Evolutionary conservation across 352 stramenopile species (phyloP).

Genomic region (Lagenidium giganteum): DNA sequence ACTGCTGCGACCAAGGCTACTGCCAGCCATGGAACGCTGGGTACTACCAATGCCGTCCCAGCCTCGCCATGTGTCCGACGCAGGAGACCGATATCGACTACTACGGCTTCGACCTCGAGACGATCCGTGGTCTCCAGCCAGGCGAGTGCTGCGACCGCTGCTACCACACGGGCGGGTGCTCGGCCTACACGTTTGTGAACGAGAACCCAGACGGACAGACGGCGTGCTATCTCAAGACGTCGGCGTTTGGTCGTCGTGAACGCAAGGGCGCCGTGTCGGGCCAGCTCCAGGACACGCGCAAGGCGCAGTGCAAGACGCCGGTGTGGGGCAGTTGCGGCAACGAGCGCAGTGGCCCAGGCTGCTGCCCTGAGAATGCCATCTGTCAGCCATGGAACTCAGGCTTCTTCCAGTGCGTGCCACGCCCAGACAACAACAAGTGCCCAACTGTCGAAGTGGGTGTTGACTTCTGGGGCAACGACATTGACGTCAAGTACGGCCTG

Average conservation of each 20-base stretch:
- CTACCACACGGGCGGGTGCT: conserved; percentile 22
- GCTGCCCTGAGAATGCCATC: conserved; percentile 33
- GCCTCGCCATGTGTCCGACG: conserved; percentile 22
- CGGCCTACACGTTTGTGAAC: conserved; percentile 58
- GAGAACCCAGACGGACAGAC: conserved; percentile 41
- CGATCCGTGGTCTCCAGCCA: conserved; percentile 29
- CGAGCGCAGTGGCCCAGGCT: conserved; percentile 21
- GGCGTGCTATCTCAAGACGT: conserved; percentile 49
- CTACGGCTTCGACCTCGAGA: conserved; percentile 40
- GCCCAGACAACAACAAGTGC: conserved; percentile 28
- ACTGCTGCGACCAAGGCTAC: conserved; percentile 32
- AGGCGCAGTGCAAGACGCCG: conserved; percentile 19
- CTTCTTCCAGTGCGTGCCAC: conserved; percentile 51
- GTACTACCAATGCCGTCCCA: conserved; percentile 54
- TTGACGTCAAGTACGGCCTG: conserved; percentile 32
- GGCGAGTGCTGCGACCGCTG: conserved; percentile 40
- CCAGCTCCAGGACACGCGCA: background rate
- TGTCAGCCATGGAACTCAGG: conserved; percentile 56
- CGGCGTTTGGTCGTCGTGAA: conserved; percentile 14
- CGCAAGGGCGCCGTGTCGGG: conserved; percentile 28
- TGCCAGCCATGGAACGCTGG: conserved; percentile 58
- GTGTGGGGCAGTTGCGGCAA: conserved; percentile 32
- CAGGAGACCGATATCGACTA: conserved; percentile 47
- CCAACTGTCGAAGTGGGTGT: conserved; percentile 26
- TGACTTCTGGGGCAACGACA: conserved; percentile 45